Evolutionary conservation across 2,329 filamentous ascomycete genomes (phyloP).

Genomic region (Davidsoniella australis): DNA sequence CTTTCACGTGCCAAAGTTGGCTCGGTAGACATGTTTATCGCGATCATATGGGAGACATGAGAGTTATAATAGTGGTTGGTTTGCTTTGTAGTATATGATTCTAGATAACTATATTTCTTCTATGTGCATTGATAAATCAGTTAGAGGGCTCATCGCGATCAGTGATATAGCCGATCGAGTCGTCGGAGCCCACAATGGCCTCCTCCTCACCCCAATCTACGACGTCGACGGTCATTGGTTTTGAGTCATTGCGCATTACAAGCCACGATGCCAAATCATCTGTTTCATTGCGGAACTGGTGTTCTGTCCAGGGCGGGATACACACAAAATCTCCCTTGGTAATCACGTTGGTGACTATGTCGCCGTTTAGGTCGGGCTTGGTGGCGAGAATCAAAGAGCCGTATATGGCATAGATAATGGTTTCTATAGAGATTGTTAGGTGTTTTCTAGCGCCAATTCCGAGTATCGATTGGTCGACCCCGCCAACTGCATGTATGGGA

Average conservation of each 20-base stretch:
- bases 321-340: constrained; percentile 51
- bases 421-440: constrained; percentile 28
- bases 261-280: constrained; percentile 47
- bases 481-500: too few relatives aligned
- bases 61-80: too few relatives aligned
- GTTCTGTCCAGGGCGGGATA: constrained; percentile 52
- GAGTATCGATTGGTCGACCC: too few relatives aligned
- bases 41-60: too few relatives aligned
- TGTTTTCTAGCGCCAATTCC: neutral
- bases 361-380: constrained; percentile 33
- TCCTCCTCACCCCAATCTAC: constrained; percentile 41
- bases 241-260: constrained; percentile 42
- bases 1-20: too few relatives aligned
- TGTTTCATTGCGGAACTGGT: constrained; percentile 51
- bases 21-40: too few relatives aligned
- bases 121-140: too few relatives aligned
- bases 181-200: constrained; percentile 15
- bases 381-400: constrained; percentile 45
- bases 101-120: too few relatives aligned
- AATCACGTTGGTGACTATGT: constrained; percentile 37
- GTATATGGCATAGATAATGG: constrained; percentile 47
- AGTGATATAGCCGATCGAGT: neutral
- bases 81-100: too few relatives aligned
- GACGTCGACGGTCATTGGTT: constrained; percentile 45
- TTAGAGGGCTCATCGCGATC: too few relatives aligned